These are phyloP conservation scores for Aspergillus sp. DNA, from an alignment of 2,329 filamentous ascomycete species.

Conservation along the genomic window DNA sequence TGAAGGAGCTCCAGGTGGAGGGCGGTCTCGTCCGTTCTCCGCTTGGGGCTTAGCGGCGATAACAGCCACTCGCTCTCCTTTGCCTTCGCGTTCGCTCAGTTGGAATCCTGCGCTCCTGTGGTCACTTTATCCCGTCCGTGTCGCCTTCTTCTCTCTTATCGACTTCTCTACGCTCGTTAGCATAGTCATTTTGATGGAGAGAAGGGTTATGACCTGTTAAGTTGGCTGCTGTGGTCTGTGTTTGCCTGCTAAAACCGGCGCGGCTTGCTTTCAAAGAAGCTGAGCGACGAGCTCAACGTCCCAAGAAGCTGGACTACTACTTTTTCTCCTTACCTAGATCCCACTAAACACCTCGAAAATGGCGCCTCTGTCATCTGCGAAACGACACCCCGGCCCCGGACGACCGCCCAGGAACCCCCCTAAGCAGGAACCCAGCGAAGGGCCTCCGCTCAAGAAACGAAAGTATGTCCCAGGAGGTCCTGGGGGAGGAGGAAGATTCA, in stretches of 20 bases:
- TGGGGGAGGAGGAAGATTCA: constrained; percentile 76
- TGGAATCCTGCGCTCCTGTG: constrained; percentile 2
- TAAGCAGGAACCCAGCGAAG: constrained; percentile 34
- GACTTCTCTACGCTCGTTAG: background rate
- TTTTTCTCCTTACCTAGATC: background rate
- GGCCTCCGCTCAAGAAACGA: constrained; percentile 63
- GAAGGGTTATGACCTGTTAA: constrained; percentile 10
- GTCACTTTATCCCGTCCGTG: background rate
- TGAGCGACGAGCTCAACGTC: constrained; percentile 6
- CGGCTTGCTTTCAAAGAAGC: constrained; percentile 8
- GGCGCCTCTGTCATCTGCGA: constrained; percentile 26
- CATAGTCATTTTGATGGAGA: background rate
- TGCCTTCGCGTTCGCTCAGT: constrained; percentile 9
- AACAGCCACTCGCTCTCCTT: constrained; percentile 3
- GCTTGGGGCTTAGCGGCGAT: constrained; percentile 9
- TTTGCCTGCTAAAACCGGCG: constrained; percentile 4
- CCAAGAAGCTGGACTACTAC: background rate
- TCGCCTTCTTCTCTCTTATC: background rate
- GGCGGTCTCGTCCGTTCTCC: constrained; percentile 3
- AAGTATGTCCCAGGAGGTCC: constrained; percentile 81
- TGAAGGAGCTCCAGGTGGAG: constrained; percentile 2
- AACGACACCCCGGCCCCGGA: constrained; percentile 17
- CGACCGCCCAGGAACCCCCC: constrained; percentile 23
- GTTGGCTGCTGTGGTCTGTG: constrained; percentile 1
- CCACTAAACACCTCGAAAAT: constrained; percentile 11